These are phyloP conservation scores for Paraphaeosphaeria sporulosa DNA, from an alignment of 2,329 filamentous ascomycete species.

Conservation along the genomic window DNA sequence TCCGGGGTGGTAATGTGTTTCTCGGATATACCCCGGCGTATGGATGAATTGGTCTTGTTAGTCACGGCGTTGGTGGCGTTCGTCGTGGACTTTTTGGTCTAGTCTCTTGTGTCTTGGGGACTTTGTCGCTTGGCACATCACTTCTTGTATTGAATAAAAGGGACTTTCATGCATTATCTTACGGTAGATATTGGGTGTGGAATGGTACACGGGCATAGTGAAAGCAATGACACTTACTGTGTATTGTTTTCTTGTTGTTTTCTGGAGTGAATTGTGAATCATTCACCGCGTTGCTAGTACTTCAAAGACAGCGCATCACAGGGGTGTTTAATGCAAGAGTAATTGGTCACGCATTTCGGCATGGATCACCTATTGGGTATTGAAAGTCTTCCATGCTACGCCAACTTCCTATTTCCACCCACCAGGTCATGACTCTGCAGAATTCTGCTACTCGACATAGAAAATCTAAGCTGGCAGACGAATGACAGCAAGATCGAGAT, in stretches of 20 bases:
- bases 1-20: neutral
- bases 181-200: neutral
- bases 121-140: neutral
- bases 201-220: neutral
- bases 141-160: neutral
- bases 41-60: neutral
- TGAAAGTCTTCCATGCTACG: neutral
- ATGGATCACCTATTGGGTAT: neutral
- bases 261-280: neutral
- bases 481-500: too few species aligned
- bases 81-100: neutral
- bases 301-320: neutral
- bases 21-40: slow-evolving; percentile 4
- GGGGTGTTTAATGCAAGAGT: neutral
- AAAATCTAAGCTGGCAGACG: too few species aligned
- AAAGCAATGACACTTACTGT: neutral
- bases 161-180: neutral
- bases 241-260: neutral
- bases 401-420: neutral
- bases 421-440: too few species aligned
- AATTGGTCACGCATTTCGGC: neutral
- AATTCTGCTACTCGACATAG: too few species aligned
- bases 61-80: neutral
- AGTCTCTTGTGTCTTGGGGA: neutral
- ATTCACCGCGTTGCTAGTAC: neutral